phyloP scores from a whole-genome alignment of 768 basidiomycete genomes.

The Amanita inopinata region DNA sequence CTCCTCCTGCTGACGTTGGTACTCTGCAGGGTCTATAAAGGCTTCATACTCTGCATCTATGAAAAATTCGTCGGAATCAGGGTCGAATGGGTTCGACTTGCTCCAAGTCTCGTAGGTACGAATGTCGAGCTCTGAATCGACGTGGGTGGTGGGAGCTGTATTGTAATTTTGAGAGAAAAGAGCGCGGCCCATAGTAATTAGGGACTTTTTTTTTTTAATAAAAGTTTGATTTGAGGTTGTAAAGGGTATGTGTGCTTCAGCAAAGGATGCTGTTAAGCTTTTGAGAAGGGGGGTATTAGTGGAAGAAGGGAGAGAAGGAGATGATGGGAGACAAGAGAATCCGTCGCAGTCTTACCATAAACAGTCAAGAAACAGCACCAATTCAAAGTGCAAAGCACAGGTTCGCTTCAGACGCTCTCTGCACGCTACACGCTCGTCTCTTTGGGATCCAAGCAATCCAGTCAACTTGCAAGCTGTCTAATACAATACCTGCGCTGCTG shows the following conservation, averaged over 20 bases:
- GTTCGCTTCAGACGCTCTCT: too few relatives aligned
- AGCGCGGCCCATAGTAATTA: conserved; percentile 45
- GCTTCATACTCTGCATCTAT: conserved; percentile 55
- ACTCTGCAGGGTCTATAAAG: conserved; percentile 39
- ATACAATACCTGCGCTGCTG: too few relatives aligned
- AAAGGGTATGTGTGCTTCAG: too few relatives aligned
- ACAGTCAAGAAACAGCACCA: neutral
- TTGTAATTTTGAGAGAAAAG: conserved; percentile 40
- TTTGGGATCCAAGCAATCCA: too few relatives aligned
- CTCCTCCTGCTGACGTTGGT: conserved; percentile 20
- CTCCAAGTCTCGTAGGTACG: conserved; percentile 50
- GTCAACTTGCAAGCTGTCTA: too few relatives aligned
- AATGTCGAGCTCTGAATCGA: conserved; percentile 31
- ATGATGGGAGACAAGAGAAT: conserved; percentile 10
- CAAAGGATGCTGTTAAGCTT: too few relatives aligned
- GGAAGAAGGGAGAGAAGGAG: conserved; percentile 3
- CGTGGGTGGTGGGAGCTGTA: conserved; percentile 29
- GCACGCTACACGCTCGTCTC: too few relatives aligned
- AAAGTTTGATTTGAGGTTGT: too few relatives aligned
- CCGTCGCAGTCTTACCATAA: neutral
- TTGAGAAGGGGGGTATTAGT: conserved; percentile 13
- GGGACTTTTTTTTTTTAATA: neutral
- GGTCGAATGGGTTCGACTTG: conserved; percentile 59
- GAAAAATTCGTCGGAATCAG: conserved; percentile 75
- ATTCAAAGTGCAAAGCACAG: too few relatives aligned